Base-by-base conservation (phyloP, 345 rosid genomes). In the Sisymbrium irio region DNA sequence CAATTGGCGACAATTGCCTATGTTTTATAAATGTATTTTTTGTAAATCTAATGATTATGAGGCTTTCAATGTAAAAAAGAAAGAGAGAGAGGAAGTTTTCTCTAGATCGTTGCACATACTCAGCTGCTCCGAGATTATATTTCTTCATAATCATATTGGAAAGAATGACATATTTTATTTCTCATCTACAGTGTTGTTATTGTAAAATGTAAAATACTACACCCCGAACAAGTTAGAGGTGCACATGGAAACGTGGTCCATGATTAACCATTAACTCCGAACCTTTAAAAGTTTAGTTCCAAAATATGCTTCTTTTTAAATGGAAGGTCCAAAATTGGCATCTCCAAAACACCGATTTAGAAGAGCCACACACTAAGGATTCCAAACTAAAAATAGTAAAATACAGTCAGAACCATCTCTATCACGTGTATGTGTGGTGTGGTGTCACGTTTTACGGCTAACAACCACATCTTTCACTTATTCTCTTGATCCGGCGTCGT, bases 351-450 rank as follows among this genome's bases (percentile, higher is more conserved):
- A 50, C 69, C 28, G 19, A 50, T 14, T 9, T 1, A 50, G 42
- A 62, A 39, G 54, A 62, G 62, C 76, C 69, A 72, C 69, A 37
- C 17, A 49, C 28, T 62, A 17, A 62, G 39, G 33, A 50, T 49
- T 62, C 61, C 39, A 42, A 22, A 39, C 45, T 13, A 51, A 20
- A 9, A 49, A 50, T 20, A 19, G 42, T 22, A 22, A 25, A 62
- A 40, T 22, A 62, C 40, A 45, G 10, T 13, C 18, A 28, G 60
- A 20, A 14, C 66, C 1, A 45, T 9, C n/a, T 28, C 44, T 40
- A 32, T 58, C 61, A 50, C 35, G 36, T 47, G 67, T 59, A 44
- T 35, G 14, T 11, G 28, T 28, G 37, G 39, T 55, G 41, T 40
- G 14, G 66, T 58, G 66, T 68, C 54, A 56, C 63, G 47, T 12